Percentiles rank a stretch among this genome's conserved stretches.
These are phyloP conservation scores for Botrytis pseudocinerea DNA, from an alignment of 2,329 filamentous ascomycete species.

Conservation along the genomic window DNA sequence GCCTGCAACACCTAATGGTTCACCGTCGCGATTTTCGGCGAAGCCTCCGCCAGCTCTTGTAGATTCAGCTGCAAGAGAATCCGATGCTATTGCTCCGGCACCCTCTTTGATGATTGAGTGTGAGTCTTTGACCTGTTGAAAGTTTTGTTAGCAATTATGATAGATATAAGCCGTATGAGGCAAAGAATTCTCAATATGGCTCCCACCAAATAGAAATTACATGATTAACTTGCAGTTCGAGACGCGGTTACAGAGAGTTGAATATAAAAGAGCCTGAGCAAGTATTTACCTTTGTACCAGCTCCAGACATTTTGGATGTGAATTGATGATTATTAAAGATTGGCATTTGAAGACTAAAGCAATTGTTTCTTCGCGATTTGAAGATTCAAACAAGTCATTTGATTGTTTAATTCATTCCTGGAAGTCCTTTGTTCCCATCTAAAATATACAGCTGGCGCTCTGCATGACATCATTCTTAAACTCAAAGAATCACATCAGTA, in stretches of 20 bases:
- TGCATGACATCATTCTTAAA: constrained; percentile 14
- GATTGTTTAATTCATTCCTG: background rate
- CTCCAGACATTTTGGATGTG: constrained; percentile 1
- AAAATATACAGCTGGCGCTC: background rate
- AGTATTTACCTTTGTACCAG: constrained; percentile 14
- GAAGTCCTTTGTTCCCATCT: constrained; percentile 11
- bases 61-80: constrained; percentile 78
- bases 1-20: constrained; percentile 51
- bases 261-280: background rate
- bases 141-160: constrained; percentile 38
- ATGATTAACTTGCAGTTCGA: background rate
- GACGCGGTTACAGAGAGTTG: background rate
- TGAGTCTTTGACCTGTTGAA: constrained; percentile 49
- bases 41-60: constrained; percentile 60
- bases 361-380: background rate
- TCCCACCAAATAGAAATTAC: background rate
- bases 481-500: constrained; percentile 9
- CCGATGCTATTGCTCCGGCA: constrained; percentile 62
- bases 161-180: background rate
- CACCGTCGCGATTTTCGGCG: constrained; percentile 56
- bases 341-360: background rate
- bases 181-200: background rate
- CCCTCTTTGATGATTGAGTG: constrained; percentile 56
- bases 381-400: background rate
- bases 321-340: background rate